A percentile compares a stretch with the other conserved stretches of the same genome.
Evolutionary conservation across 2,329 filamentous ascomycete species (phyloP).

Genomic region (Curvularia verruculosa): DNA sequence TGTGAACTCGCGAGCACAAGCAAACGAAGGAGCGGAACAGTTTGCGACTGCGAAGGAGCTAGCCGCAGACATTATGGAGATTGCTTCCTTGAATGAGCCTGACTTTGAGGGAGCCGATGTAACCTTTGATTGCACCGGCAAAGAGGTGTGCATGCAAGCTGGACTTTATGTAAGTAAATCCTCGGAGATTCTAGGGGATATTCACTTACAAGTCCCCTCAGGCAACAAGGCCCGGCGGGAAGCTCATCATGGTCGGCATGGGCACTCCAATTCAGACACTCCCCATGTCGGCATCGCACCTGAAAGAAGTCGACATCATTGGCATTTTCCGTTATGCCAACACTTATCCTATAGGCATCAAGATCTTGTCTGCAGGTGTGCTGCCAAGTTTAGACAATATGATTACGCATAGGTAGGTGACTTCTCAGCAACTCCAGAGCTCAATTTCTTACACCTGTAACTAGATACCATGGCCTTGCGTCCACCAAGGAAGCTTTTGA

Average conservation of each 20-base stretch:
- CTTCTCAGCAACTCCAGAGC: background rate
- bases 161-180: constrained; percentile 48
- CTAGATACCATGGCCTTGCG: constrained; percentile 51
- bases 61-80: constrained; percentile 44
- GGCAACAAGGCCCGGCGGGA: constrained; percentile 57
- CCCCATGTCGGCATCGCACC: constrained; percentile 60
- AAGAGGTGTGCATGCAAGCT: constrained; percentile 52
- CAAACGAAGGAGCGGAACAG: constrained; percentile 40
- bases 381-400: constrained; percentile 58
- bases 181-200: background rate
- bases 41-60: constrained; percentile 45
- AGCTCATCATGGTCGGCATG: constrained; percentile 63
- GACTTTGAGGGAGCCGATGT: constrained; percentile 51
- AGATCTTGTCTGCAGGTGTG: constrained; percentile 58
- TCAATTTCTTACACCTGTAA: background rate
- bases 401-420: constrained; percentile 55
- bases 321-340: constrained; percentile 64
- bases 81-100: constrained; percentile 44
- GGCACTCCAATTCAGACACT: constrained; percentile 61
- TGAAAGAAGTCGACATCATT: constrained; percentile 63
- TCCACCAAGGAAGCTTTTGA: constrained; percentile 60
- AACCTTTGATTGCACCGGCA: constrained; percentile 52
- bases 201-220: constrained; percentile 25
- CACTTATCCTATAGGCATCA: constrained; percentile 62
- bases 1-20: constrained; percentile 33